phyloP scores from a whole-genome alignment of 2,329 filamentous ascomycete species.

The Phaeosphaeriaceae sp. region DNA sequence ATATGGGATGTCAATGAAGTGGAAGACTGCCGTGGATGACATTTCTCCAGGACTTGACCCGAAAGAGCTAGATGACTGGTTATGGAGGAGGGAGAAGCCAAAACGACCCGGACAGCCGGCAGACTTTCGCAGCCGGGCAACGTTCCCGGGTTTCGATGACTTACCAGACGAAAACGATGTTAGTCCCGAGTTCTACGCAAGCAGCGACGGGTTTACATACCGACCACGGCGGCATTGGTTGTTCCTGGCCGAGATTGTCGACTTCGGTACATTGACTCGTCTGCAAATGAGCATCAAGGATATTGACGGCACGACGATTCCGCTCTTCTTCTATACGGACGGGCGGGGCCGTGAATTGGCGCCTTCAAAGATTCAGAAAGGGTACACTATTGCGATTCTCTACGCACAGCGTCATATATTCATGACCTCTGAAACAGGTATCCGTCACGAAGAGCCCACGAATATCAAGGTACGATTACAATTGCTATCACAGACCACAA shows the following conservation, averaged over 20 bases:
- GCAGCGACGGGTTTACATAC: neutral
- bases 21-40: slow-evolving; percentile 18
- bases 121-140: neutral
- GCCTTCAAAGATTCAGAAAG: neutral
- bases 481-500: too few species aligned
- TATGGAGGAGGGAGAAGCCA: neutral
- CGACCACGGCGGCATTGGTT: neutral
- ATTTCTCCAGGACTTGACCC: neutral
- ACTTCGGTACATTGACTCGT: neutral
- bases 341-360: neutral
- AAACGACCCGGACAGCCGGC: neutral
- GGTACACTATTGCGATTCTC: neutral
- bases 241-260: neutral
- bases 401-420: neutral
- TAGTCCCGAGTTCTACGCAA: neutral
- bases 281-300: neutral
- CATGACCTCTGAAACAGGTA: neutral
- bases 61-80: neutral
- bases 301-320: neutral
- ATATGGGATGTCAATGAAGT: slow-evolving; percentile 30
- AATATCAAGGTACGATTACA: neutral
- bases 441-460: neutral
- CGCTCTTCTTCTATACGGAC: neutral
- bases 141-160: neutral
- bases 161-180: neutral